Percentiles rank a stretch among this genome's conserved stretches.
These are phyloP conservation scores for Vanrija sp. DNA, from an alignment of 1,284 basidiomycete species.

Conservation along the genomic window DNA sequence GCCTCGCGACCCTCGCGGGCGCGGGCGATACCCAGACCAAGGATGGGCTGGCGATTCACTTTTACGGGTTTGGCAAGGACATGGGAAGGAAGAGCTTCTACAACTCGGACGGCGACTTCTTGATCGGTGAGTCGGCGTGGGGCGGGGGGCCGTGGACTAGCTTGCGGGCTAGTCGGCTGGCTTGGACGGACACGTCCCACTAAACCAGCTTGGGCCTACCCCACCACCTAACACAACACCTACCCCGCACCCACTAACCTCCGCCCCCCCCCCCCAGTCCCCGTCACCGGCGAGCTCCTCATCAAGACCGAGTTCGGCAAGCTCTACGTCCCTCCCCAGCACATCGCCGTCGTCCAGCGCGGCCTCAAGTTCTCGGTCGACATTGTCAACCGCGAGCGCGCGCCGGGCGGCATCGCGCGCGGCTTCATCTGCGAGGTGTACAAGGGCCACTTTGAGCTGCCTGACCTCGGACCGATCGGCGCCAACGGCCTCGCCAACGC, in stretches of 20 bases:
- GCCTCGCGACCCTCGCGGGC: conserved; percentile 62
- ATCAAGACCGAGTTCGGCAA: conserved; percentile 67
- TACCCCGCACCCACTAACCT: too few relatives aligned
- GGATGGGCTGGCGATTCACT: conserved; percentile 62
- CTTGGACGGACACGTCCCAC: too few relatives aligned
- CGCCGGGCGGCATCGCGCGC: conserved; percentile 19
- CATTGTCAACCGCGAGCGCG: conserved; percentile 2
- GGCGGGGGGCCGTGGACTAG: too few relatives aligned
- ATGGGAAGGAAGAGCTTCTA: conserved; percentile 65
- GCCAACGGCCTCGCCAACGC: conserved; percentile 61
- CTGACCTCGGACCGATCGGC: conserved; percentile 64
- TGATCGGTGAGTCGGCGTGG: conserved; percentile 49
- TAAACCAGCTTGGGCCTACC: too few relatives aligned
- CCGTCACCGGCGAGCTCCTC: conserved; percentile 62
- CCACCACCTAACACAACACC: not conserved
- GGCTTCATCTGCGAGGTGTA: conserved; percentile 60
- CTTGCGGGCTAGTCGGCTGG: too few relatives aligned
- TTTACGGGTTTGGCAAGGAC: conserved; percentile 60
- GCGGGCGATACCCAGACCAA: conserved; percentile 61
- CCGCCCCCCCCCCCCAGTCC: conserved; percentile 47
- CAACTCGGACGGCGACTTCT: conserved; percentile 65
- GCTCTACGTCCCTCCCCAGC: conserved; percentile 63
- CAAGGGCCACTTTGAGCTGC: conserved; percentile 62
- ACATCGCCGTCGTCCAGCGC: conserved; percentile 62
- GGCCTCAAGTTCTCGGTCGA: conserved; percentile 63